phyloP scores from a whole-genome alignment of 1,284 basidiomycete genomes.

The Hemileia vastatrix region DNA sequence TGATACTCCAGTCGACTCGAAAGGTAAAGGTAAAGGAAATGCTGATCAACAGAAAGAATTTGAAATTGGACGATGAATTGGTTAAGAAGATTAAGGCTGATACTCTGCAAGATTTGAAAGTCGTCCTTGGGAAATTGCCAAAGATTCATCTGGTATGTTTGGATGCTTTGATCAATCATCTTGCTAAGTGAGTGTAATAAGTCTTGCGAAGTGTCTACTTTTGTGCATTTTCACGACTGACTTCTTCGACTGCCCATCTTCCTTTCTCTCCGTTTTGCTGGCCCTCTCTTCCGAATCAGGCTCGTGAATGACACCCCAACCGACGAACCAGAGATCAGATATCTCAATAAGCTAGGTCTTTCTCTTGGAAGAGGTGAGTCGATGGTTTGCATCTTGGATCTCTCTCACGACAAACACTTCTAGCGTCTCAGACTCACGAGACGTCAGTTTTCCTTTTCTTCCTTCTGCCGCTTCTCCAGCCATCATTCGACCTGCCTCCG shows the following conservation, averaged over 20 bases:
- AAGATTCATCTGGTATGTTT: conserved; percentile 71
- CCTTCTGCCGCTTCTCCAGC: conserved; percentile 47
- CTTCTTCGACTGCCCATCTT: conserved; percentile 4
- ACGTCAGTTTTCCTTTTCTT: neutral
- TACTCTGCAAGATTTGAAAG: conserved; percentile 57
- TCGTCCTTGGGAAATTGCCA: conserved; percentile 62
- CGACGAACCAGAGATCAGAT: conserved; percentile 60
- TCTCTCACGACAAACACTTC: conserved; percentile 13
- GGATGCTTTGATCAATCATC: conserved; percentile 66
- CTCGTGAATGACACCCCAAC: conserved; percentile 59
- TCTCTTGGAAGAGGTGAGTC: conserved; percentile 72
- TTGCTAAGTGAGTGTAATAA: conserved; percentile 64
- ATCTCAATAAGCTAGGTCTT: conserved; percentile 71
- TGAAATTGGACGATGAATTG: neutral
- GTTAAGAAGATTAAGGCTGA: conserved; percentile 53
- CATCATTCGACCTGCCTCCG: conserved; percentile 68
- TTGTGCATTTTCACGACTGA: neutral
- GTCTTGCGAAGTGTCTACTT: neutral
- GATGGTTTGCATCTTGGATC: neutral
- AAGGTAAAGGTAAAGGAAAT: conserved; percentile 1
- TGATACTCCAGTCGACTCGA: conserved; percentile 1
- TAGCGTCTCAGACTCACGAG: neutral
- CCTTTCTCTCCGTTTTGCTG: conserved; percentile 2
- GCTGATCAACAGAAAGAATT: neutral
- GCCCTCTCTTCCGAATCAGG: neutral